Evolutionary conservation across 768 basidiomycete genomes (phyloP).

Genomic region (Hygrophoropsis aurantiaca): DNA sequence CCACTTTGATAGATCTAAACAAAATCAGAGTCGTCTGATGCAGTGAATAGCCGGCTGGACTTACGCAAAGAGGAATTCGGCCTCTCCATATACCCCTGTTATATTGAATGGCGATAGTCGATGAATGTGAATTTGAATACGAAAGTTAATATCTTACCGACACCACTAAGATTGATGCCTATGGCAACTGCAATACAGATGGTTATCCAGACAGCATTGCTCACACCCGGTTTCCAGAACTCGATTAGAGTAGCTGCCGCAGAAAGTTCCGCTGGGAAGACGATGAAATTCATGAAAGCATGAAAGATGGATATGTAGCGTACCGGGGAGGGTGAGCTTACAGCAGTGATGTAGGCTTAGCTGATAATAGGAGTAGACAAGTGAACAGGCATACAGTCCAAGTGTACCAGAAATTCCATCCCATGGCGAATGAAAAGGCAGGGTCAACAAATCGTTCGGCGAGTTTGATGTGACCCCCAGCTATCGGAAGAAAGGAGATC

Average conservation of each 20-base stretch:
- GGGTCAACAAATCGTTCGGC: conserved; percentile 50
- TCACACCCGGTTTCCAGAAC: conserved; percentile 43
- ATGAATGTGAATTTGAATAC: too few species aligned
- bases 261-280: conserved; percentile 40
- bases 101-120: too few species aligned
- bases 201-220: conserved; percentile 50
- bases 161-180: conserved; percentile 43
- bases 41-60: neutral
- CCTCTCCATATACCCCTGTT: conserved; percentile 33
- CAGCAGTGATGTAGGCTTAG: neutral
- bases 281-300: conserved; percentile 7
- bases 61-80: conserved; percentile 40
- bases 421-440: conserved; percentile 43
- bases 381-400: conserved; percentile 25
- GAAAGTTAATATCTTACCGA: conserved; percentile 23
- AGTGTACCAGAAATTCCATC: conserved; percentile 43
- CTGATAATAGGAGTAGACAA: conserved; percentile 9
- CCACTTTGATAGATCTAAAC: conserved; percentile 49
- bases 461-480: conserved; percentile 46
- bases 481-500: conserved; percentile 43
- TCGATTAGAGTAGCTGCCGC: conserved; percentile 52
- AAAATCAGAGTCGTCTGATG: neutral
- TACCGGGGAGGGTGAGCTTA: conserved; percentile 4
- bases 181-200: conserved; percentile 52
- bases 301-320: neutral